Conservation (phyloP, 768 basidiomycete species). For the Podaxis sp. region DNA sequence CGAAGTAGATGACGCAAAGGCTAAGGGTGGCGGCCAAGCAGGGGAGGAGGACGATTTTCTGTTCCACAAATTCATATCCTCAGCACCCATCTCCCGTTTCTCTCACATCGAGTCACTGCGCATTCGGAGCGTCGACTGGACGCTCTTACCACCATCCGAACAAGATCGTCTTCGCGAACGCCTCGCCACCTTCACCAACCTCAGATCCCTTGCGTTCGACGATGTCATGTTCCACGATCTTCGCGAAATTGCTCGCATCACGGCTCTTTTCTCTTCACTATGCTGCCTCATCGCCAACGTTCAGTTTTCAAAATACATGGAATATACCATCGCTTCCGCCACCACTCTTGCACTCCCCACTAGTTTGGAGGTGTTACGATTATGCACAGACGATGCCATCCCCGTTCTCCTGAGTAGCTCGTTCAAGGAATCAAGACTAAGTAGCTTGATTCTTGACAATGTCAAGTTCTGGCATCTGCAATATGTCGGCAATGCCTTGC, state of each 20-base stretch:
- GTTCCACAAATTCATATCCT: constrained; percentile 22
- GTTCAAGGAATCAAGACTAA: constrained; percentile 5
- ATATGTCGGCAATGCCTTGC: constrained; percentile 1
- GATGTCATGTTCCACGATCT: constrained; percentile 30
- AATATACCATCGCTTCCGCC: constrained; percentile 23
- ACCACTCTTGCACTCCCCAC: constrained; percentile 16
- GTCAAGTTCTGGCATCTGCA: constrained; percentile 13
- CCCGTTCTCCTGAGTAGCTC: constrained; percentile 23
- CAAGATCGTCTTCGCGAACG: constrained; percentile 20
- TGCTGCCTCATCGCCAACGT: constrained; percentile 26
- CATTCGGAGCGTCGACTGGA: constrained; percentile 31
- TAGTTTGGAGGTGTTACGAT: constrained; percentile 23
- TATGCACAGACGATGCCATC: constrained; percentile 25
- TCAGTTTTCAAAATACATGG: constrained; percentile 28
- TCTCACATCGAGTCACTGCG: constrained; percentile 21
- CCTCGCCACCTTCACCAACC: constrained; percentile 21
- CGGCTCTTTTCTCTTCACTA: constrained; percentile 23
- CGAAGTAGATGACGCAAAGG: constrained; percentile 25
- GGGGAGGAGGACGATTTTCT: constrained; percentile 2
- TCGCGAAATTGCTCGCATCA: constrained; percentile 27
- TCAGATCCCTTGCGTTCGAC: constrained; percentile 26
- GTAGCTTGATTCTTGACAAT: constrained; percentile 7
- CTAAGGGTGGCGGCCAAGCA: not conserved
- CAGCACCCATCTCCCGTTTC: constrained; percentile 21
- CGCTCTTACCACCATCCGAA: constrained; percentile 20